Base-by-base conservation (phyloP, 345 rosid species). In the Rhodamnia rubescens region DNA sequence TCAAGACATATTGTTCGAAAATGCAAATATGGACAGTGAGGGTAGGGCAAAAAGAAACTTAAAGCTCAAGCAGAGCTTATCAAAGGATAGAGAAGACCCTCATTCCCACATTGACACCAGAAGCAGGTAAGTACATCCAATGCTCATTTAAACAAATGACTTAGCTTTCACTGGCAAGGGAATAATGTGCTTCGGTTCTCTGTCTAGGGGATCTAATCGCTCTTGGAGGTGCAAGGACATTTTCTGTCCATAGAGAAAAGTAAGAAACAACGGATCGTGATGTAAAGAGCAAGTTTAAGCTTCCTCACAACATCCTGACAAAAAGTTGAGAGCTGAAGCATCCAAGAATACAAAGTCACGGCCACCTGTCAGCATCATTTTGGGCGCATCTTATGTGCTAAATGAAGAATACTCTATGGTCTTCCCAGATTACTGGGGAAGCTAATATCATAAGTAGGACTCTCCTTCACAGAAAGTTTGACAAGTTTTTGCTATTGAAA, bases 1-100 rank as follows among this genome's bases (percentile, higher is more conserved):
- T 83, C 91, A 88, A 61, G 90, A 90, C 84, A 86, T 86, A 55
- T 32, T 88, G 84, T 88, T 85, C 47, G 90, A 88, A 49, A 53
- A 83, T 40, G 87, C 84, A 83, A 58, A 86, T 53, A 53, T 56
- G 75, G 82, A 82, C 58, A 86, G 81, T 82, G 84, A 85, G 36
- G 81, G 82, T 80, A 85, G 61, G 83, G 80, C 57, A 52, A 86
- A 84, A 85, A 80, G 74, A 85, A 83, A 88, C 52, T 22, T 29
- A 8, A 86, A 85, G 74, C 83, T 84, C 42, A 85, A 40, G 74
- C 64, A 57, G 26, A 74, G 75, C 52, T 82, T 74, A 20, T 74
- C 82, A 9, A 84, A 82, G 42, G 80, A 81, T 36, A 51, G 40
- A 53, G 83, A 86, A 78, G 86, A 85, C 59, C 69, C 85, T 52